These are phyloP conservation scores for Sphenostylis stenocarpa DNA, from an alignment of 306 rosid species.

Conservation along the genomic window DNA sequence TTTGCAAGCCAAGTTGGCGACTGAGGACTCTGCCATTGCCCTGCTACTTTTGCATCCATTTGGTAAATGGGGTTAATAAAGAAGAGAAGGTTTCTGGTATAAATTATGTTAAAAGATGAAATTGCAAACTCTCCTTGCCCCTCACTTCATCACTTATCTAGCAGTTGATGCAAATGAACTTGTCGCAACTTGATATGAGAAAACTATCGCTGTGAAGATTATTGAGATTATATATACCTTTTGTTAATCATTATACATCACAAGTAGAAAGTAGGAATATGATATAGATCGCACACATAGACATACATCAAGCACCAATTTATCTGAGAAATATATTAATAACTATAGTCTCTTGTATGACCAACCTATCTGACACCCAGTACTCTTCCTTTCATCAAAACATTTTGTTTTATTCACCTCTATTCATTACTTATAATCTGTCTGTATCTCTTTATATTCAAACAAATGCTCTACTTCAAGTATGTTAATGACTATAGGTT, in stretches of 20 bases:
- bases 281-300: not conserved
- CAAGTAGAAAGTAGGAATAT: not conserved
- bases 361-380: not conserved
- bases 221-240: not conserved
- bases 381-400: not conserved
- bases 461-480: not conserved
- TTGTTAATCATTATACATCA: not conserved
- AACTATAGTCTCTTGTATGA: not conserved
- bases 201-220: not conserved
- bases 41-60: conserved; percentile 29
- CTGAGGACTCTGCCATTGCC: conserved; percentile 25
- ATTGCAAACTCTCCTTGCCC: not conserved
- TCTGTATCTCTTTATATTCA: not conserved
- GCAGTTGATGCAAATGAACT: not conserved
- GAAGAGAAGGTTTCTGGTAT: not conserved
- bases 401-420: not conserved
- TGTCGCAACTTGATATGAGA: not conserved
- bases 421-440: not conserved
- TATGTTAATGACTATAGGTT: not conserved
- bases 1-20: conserved; percentile 24
- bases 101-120: conserved; percentile 15
- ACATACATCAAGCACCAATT: not conserved
- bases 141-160: conserved; percentile 11
- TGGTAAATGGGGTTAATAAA: conserved; percentile 15
- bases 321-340: not conserved